A percentile compares a stretch with the other conserved stretches of the same genome.
phyloP scores from a whole-genome alignment of 2,329 filamentous ascomycete genomes.

The Sordariomycetes sp. region DNA sequence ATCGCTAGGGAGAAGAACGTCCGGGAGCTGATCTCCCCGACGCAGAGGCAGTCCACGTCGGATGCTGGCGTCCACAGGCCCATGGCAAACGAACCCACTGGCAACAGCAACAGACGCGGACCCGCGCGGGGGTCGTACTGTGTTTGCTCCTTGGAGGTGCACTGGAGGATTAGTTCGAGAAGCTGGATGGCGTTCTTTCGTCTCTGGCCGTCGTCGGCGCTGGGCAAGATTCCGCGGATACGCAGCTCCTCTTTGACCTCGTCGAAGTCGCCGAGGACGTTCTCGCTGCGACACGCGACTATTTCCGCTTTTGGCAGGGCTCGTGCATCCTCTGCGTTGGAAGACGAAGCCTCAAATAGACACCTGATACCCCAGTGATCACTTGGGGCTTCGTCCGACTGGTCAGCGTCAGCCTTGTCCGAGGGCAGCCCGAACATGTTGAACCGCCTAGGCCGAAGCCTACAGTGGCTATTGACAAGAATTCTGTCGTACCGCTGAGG shows the following conservation, averaged over 20 bases:
- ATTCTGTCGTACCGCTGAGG: constrained; percentile 61
- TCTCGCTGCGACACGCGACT: too few species aligned
- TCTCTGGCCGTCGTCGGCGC: constrained; percentile 26
- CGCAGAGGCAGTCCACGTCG: constrained; percentile 57
- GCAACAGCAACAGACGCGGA: constrained; percentile 38
- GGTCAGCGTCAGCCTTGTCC: too few species aligned
- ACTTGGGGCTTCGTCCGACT: too few species aligned
- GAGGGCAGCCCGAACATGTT: constrained; percentile 43
- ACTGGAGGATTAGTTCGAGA: constrained; percentile 31
- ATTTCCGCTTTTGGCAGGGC: too few species aligned
- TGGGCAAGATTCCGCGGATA: constrained; percentile 33
- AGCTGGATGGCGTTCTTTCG: constrained; percentile 35
- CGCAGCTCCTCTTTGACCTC: constrained; percentile 28
- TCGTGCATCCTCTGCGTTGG: too few species aligned
- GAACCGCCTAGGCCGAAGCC: constrained; percentile 27
- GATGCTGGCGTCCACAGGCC: constrained; percentile 52
- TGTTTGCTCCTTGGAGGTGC: constrained; percentile 12
- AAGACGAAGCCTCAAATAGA: constrained; percentile 18
- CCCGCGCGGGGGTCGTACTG: constrained; percentile 9
- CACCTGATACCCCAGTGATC: constrained; percentile 52
- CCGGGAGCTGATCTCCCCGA: constrained; percentile 50
- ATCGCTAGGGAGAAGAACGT: constrained; percentile 52
- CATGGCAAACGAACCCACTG: constrained; percentile 59
- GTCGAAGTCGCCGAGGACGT: constrained; percentile 20
- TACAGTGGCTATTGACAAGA: constrained; percentile 36